A percentile compares a stretch with the other conserved stretches of the same genome.
Evolutionary conservation across 2,329 filamentous ascomycete species (phyloP).

Genomic region (Exophiala phaeomuriformis): DNA sequence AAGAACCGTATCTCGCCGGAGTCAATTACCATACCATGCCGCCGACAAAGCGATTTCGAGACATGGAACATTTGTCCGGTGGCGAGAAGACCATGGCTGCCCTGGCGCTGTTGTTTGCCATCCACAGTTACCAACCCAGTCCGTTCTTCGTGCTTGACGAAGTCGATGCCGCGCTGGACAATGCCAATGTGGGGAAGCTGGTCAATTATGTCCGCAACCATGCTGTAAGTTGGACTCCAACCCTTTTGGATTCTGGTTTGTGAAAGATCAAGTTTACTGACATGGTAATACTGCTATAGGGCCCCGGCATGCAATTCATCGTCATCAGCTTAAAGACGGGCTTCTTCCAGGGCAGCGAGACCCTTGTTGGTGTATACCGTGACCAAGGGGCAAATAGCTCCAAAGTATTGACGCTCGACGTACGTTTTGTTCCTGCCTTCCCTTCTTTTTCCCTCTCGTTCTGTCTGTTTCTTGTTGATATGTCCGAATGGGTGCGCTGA

Average conservation of each 20-base stretch:
- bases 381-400: constrained; percentile 92
- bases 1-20: constrained; percentile 88
- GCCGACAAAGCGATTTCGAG: constrained; percentile 92
- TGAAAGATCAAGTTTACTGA: not conserved
- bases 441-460: not conserved
- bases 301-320: constrained; percentile 97
- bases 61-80: constrained; percentile 97
- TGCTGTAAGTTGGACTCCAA: constrained; percentile 43
- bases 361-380: constrained; percentile 87
- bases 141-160: constrained; percentile 98
- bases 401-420: constrained; percentile 85
- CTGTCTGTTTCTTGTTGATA: not conserved
- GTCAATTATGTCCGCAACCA: constrained; percentile 94
- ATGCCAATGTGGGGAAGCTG: constrained; percentile 92
- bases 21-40: constrained; percentile 99
- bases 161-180: constrained; percentile 95
- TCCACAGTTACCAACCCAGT: constrained; percentile 89
- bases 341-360: constrained; percentile 93
- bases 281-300: constrained; percentile 30
- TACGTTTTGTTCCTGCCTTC: constrained; percentile 50
- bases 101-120: constrained; percentile 88
- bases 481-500: not conserved
- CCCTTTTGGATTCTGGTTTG: too few relatives aligned
- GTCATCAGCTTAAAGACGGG: constrained; percentile 95
- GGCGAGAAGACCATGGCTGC: constrained; percentile 99